Base-by-base conservation (phyloP, 2,329 filamentous ascomycete species). In the Didymella keratinophila region DNA sequence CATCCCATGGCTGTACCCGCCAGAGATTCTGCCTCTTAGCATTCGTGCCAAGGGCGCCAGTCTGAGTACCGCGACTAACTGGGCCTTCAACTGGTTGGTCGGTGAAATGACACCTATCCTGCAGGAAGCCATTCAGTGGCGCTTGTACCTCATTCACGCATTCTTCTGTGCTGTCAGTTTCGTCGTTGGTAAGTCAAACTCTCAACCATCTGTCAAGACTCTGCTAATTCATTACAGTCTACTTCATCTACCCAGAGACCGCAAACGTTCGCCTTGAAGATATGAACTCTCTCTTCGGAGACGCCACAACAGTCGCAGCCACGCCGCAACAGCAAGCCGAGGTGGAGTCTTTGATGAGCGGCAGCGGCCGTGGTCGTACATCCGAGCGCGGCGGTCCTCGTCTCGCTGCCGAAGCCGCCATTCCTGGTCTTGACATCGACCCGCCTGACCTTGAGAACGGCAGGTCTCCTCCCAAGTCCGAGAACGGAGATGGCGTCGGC, bases 21-120 rank as follows among this genome's bases (percentile, higher is more conserved):
- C 95, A n/a, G 95, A 99, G 83, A 99, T 99, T 79, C 83, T 99
- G 42, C 95, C 95, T 4, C 83, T 99, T 60, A 97, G 93, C 81
- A 97, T 98, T 74, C 89, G 95, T 71, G 96, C 94, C 60, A 98
- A 98, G 83, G 95, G 95, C 61, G 94, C 95, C 52, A 97, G 93
- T 84, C 79, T 99, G 75, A 97, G 94, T 60, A 98, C 95, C 1
- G 95, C 95, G 18, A 89, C 93, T 30, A 99, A 99, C 75, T 99
- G 95, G 95, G 93, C 94, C 1, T 97, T 95, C 79, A 99, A 99
- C 79, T 99, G 93, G 91, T 82, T 98, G 25, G 95, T 98, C 3
- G 95, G 95, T 66, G 92, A 96, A 78, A 86, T 98, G 83, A 99
- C 95, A 0, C 95, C 95, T 2, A 88, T 98, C 53, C 82, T 98